phyloP scores from a whole-genome alignment of 192 early-diverging fungal species.

The Coemansia sp. region DNA sequence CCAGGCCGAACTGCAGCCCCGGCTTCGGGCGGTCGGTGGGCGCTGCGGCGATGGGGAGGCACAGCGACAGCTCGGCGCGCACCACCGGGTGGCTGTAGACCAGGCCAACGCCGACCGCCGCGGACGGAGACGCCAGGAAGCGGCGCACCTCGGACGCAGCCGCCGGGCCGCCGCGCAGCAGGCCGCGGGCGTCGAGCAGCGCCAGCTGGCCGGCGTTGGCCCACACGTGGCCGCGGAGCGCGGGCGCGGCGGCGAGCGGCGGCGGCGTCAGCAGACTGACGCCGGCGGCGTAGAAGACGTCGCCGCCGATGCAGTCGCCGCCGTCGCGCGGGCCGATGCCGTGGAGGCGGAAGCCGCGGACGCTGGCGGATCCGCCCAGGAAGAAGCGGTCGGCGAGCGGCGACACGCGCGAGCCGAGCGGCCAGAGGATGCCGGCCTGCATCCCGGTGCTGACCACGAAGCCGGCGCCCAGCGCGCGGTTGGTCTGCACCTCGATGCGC shows the following conservation, averaged over 20 bases:
- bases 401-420: slow-evolving; percentile 53
- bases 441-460: slow-evolving; percentile 55
- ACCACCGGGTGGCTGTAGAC: slow-evolving; percentile 83
- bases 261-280: slow-evolving; percentile 79
- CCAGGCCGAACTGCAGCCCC: slow-evolving; percentile 86
- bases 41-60: slow-evolving; percentile 71
- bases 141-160: slow-evolving; percentile 24
- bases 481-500: slow-evolving; percentile 69
- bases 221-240: slow-evolving; percentile 82
- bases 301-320: slow-evolving; percentile 85
- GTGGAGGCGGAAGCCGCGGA: slow-evolving; percentile 85
- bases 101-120: slow-evolving; percentile 79
- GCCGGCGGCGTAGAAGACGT: slow-evolving; percentile 77
- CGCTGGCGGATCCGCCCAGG: slow-evolving; percentile 81
- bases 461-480: slow-evolving; percentile 54
- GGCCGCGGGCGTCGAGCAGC: slow-evolving; percentile 41
- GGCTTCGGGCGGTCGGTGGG: slow-evolving; percentile 66
- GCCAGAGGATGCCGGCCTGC: slow-evolving; percentile 69
- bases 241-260: slow-evolving; percentile 63
- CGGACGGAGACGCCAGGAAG: slow-evolving; percentile 64
- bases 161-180: slow-evolving; percentile 15
- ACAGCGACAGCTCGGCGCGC: slow-evolving; percentile 88
- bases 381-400: slow-evolving; percentile 85
- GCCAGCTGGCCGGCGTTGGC: slow-evolving; percentile 82
- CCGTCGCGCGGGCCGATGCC: slow-evolving; percentile 86